A percentile compares a stretch with the other conserved stretches of the same genome.
phyloP scores from a whole-genome alignment of 2,329 filamentous ascomycete genomes.

The Exutisphaerella laricina region DNA sequence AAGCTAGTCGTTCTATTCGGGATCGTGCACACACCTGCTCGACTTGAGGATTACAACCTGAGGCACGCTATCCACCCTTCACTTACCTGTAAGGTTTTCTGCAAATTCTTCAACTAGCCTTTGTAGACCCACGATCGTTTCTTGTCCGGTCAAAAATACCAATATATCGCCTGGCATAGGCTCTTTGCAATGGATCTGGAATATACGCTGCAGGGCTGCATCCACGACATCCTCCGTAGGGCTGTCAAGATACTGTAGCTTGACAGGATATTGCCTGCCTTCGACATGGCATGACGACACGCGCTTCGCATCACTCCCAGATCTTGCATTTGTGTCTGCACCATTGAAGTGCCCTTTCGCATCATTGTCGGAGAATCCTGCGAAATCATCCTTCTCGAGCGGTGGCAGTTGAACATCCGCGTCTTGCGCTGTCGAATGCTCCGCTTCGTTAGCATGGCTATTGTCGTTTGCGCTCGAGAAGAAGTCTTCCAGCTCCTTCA shows the following conservation, averaged over 20 bases:
- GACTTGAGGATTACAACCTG: too few relatives aligned
- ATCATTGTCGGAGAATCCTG: not conserved
- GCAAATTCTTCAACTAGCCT: conserved; percentile 76
- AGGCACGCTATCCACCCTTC: too few relatives aligned
- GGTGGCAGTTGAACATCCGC: not conserved
- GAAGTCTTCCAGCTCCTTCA: conserved; percentile 70
- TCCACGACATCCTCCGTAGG: conserved; percentile 79
- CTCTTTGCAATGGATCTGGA: conserved; percentile 80
- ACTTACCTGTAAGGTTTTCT: conserved; percentile 61
- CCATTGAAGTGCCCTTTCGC: not conserved
- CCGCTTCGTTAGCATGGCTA: not conserved
- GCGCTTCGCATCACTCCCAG: conserved; percentile 16
- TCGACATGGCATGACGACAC: conserved; percentile 58
- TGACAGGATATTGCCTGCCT: conserved; percentile 81
- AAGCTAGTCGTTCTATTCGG: too few relatives aligned
- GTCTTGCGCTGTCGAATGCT: not conserved
- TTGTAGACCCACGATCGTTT: conserved; percentile 80
- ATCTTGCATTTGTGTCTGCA: conserved; percentile 13
- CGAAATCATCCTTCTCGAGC: conserved; percentile 9
- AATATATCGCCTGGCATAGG: conserved; percentile 91
- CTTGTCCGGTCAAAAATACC: conserved; percentile 86
- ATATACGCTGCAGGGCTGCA: conserved; percentile 71
- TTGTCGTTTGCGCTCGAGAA: conserved; percentile 49
- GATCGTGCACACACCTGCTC: too few relatives aligned
- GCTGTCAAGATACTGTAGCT: conserved; percentile 65